These are phyloP conservation scores for Pleurotus tuber-regium DNA, from an alignment of 768 basidiomycete genomes.

Conservation along the genomic window DNA sequence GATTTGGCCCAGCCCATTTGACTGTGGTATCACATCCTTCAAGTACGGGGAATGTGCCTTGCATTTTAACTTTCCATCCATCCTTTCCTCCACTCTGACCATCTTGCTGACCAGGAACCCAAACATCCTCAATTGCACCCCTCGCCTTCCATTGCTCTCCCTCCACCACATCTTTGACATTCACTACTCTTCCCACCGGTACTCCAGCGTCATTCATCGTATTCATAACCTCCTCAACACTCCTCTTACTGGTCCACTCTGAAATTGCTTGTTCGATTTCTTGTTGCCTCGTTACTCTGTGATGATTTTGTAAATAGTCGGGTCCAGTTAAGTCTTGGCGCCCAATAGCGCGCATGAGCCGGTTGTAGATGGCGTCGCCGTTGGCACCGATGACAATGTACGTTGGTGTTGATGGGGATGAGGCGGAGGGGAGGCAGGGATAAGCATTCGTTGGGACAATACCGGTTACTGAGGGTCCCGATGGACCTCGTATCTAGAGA, in stretches of 20 bases:
- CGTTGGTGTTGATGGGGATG: slow-evolving; percentile 35
- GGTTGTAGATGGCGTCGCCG: slow-evolving; percentile 66
- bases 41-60: slow-evolving; percentile 59
- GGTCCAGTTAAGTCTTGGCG: slow-evolving; percentile 60
- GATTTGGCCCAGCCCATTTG: slow-evolving; percentile 66
- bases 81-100: slow-evolving; percentile 18
- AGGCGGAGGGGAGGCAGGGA: slow-evolving; percentile 52
- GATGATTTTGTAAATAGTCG: slow-evolving; percentile 51
- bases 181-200: slow-evolving; percentile 62
- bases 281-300: slow-evolving; percentile 60
- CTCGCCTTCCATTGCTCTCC: slow-evolving; percentile 53
- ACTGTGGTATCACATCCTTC: slow-evolving; percentile 58
- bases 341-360: slow-evolving; percentile 59
- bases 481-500: slow-evolving; percentile 61
- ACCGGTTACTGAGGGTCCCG: slow-evolving; percentile 72
- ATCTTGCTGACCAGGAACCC: slow-evolving; percentile 31
- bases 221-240: slow-evolving; percentile 51
- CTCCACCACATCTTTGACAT: slow-evolving; percentile 61
- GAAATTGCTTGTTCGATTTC: slow-evolving; percentile 65
- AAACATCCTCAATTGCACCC: slow-evolving; percentile 58
- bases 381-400: slow-evolving; percentile 75
- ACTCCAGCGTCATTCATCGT: slow-evolving; percentile 51
- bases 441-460: slow-evolving; percentile 77
- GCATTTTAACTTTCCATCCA: slow-evolving; percentile 67
- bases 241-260: slow-evolving; percentile 51